Evolutionary conservation across 257 asterid genomes (phyloP), one percentile per base, ranked within the genome.

Genomic region (Paulownia fortunei): DNA sequence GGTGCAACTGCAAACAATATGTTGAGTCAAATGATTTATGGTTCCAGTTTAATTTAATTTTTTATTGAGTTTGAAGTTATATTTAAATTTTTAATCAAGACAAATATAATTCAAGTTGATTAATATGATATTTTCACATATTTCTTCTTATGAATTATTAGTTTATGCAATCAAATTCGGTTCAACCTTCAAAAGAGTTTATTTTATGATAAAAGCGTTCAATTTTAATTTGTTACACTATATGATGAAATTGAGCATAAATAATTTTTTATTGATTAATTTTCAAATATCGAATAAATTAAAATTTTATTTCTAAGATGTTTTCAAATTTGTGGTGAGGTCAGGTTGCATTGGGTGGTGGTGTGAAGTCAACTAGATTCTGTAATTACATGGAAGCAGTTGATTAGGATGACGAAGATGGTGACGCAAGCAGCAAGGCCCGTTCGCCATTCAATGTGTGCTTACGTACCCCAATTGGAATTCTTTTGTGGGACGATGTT

Each of bases 361-460:
- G 8, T 37, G 21, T 36, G 9, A 46, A 69, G 67, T 62, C 73
- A 49, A 70, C 36, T 10, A n/a, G 18, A 63, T 15, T 41, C 30
- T 81, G 55, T 54, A 52, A 36, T 41, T 18, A 39, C 21, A 36
- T 70, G 11, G 23, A 36, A 34, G 21, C 46, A 32, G 74, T 49
- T 72, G 68, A 64, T 65, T 9, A 23, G 34, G 62, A 21, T 41
- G 68, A 47, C 15, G 61, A 5, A 3, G 18, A 52, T 54, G 55
- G 46, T 26, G 67, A 37, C 18, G 30, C 12, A 0, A 11, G 1
- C 15, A 8, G 3, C 6, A 44, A 6, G 32, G 32, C 10, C 30
- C 21, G 61, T 54, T 21, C 2, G 27, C 67, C 76, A 52, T 51
- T 58, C 67, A 52, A 66, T 27, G 58, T 71, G 77, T 51, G 78